Conservation (phyloP, 2,329 filamentous ascomycete genomes). For the Fusarium anthophilum region DNA sequence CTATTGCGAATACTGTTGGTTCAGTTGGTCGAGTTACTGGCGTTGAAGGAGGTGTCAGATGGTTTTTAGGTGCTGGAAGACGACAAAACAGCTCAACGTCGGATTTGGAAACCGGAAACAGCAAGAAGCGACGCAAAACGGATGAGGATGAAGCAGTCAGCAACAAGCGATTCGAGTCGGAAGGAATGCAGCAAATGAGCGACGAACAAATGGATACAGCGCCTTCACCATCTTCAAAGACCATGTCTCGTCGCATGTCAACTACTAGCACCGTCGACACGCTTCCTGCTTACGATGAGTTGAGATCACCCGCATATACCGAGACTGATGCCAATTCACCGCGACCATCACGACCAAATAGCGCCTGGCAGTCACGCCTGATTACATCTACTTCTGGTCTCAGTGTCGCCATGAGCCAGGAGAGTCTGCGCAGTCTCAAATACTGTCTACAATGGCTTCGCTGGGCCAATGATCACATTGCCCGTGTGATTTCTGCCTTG, state of each 20-base stretch:
- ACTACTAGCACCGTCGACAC: slow-evolving; percentile 76
- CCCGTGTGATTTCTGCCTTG: slow-evolving; percentile 76
- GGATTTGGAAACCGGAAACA: slow-evolving; percentile 57
- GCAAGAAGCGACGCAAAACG: slow-evolving; percentile 68
- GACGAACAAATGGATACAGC: slow-evolving; percentile 39
- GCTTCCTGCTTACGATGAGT: slow-evolving; percentile 85
- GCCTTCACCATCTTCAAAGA: slow-evolving; percentile 41
- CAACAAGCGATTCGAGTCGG: slow-evolving; percentile 44
- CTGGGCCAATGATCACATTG: slow-evolving; percentile 84
- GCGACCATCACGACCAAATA: slow-evolving; percentile 44
- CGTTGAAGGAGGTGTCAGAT: slow-evolving; percentile 85
- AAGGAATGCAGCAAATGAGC: slow-evolving; percentile 42
- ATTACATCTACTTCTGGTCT: slow-evolving; percentile 92
- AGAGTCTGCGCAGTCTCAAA: slow-evolving; percentile 83
- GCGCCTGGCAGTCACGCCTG: slow-evolving; percentile 80
- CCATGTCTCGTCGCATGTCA: slow-evolving; percentile 64
- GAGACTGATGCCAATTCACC: slow-evolving; percentile 57
- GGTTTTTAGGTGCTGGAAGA: slow-evolving; percentile 75
- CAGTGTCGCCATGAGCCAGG: slow-evolving; percentile 89
- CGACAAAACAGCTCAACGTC: slow-evolving; percentile 59
- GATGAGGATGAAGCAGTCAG: slow-evolving; percentile 49
- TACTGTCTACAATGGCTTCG: slow-evolving; percentile 84
- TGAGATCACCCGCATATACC: slow-evolving; percentile 78
- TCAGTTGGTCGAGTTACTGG: slow-evolving; percentile 86
- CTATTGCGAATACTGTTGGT: slow-evolving; percentile 86